Evolutionary conservation across 176 grass and related monocot species (phyloP).

Genomic region (Zoysia japonica): DNA sequence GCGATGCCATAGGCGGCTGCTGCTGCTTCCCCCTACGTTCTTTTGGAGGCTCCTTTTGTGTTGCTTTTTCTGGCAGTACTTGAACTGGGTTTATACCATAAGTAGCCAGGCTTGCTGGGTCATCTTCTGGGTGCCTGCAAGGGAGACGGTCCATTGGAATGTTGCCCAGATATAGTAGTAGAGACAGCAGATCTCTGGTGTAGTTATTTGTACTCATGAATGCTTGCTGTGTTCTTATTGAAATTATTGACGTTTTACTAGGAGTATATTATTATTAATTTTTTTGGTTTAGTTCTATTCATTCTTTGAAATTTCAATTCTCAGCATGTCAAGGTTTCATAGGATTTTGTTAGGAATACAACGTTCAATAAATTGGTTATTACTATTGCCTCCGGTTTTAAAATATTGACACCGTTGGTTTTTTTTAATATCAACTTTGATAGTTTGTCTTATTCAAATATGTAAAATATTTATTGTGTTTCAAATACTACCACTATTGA

Average conservation of each 20-base stretch:
- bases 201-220: not conserved
- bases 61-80: slow-evolving; percentile 72
- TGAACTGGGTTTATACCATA: slow-evolving; percentile 41
- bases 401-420: no score
- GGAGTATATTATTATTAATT: not conserved
- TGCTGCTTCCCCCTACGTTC: not conserved
- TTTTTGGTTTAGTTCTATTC: not conserved
- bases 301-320: no score
- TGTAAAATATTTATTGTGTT: no score
- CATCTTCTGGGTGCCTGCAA: slow-evolving; percentile 21
- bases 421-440: no score
- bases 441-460: no score
- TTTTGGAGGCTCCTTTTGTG: slow-evolving; percentile 51
- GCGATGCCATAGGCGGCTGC: not conserved
- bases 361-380: no score
- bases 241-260: not conserved
- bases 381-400: no score
- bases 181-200: not conserved
- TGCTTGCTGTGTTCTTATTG: not conserved
- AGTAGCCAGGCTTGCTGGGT: slow-evolving; percentile 52
- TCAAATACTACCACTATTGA: no score
- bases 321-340: no score
- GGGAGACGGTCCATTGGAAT: slow-evolving; percentile 23
- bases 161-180: slow-evolving; percentile 4
- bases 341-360: no score